A percentile compares a stretch with the other conserved stretches of the same genome.
Evolutionary conservation across 176 grass and related monocot genomes (phyloP).

Genomic region (Carex parvula): DNA sequence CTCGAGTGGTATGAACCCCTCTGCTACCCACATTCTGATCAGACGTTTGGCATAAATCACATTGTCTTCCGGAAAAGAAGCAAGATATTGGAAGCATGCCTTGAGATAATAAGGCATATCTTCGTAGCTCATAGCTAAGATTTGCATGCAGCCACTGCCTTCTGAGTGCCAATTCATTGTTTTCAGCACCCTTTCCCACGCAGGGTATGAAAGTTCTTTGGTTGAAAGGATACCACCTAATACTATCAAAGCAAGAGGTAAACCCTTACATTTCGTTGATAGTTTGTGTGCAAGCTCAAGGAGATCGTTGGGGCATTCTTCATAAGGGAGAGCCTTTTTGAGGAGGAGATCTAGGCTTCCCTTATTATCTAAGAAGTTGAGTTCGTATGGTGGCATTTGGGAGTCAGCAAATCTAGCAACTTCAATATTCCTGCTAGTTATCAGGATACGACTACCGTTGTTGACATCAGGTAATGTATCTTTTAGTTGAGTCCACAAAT

Average conservation of each 20-base stretch:
- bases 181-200: background rate
- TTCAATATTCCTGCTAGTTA: background rate
- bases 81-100: background rate
- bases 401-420: background rate
- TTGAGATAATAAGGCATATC: background rate
- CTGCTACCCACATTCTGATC: background rate
- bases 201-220: background rate
- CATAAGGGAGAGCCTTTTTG: background rate
- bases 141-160: background rate
- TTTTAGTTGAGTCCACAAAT: background rate
- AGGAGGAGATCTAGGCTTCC: background rate
- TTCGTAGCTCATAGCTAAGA: background rate
- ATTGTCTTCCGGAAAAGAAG: background rate
- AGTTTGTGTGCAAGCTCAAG: background rate
- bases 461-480: background rate
- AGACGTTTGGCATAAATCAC: background rate
- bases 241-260: background rate
- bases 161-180: background rate
- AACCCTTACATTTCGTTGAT: background rate
- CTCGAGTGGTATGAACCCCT: background rate
- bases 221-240: background rate
- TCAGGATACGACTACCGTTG: background rate
- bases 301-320: background rate
- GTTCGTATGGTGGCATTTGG: background rate
- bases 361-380: background rate